Evolutionary conservation across 2,329 filamentous ascomycete genomes (phyloP).

Genomic region (Harringtonia lauricola): DNA sequence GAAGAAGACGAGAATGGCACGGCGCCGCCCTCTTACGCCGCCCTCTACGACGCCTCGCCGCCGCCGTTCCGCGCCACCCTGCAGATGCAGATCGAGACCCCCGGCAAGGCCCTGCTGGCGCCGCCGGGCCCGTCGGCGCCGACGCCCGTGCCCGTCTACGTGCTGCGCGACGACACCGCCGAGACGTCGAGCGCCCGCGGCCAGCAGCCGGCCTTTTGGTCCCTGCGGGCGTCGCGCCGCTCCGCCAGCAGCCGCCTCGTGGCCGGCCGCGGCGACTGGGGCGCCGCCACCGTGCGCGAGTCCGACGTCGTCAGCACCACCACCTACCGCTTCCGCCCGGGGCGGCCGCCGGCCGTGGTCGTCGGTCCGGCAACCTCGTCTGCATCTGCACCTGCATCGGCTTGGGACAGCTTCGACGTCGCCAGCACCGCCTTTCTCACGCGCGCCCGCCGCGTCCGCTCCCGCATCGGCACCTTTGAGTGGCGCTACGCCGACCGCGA

Average conservation of each 20-base stretch:
- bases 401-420: conserved; percentile 18
- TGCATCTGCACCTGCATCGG: conserved; percentile 29
- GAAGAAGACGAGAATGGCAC: conserved; percentile 12
- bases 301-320: conserved; percentile 35
- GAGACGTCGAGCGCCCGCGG: background rate
- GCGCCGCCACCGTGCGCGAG: conserved; percentile 11
- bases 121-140: conserved; percentile 28
- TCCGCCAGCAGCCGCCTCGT: conserved; percentile 39
- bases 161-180: conserved; percentile 16
- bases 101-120: conserved; percentile 31
- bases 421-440: conserved; percentile 29
- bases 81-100: conserved; percentile 36
- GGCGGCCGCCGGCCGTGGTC: conserved; percentile 40
- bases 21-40: too few species aligned
- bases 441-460: conserved; percentile 33
- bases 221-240: conserved; percentile 31
- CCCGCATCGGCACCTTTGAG: conserved; percentile 37
- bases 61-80: conserved; percentile 15
- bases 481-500: conserved; percentile 42
- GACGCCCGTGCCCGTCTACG: conserved; percentile 30
- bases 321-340: conserved; percentile 45
- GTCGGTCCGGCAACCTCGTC: too few species aligned
- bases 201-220: conserved; percentile 33
- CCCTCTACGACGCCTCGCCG: too few species aligned
- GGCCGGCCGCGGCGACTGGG: background rate